Base-by-base conservation (phyloP, 140 eudicot genomes). In the Bidens hawaiensis region DNA sequence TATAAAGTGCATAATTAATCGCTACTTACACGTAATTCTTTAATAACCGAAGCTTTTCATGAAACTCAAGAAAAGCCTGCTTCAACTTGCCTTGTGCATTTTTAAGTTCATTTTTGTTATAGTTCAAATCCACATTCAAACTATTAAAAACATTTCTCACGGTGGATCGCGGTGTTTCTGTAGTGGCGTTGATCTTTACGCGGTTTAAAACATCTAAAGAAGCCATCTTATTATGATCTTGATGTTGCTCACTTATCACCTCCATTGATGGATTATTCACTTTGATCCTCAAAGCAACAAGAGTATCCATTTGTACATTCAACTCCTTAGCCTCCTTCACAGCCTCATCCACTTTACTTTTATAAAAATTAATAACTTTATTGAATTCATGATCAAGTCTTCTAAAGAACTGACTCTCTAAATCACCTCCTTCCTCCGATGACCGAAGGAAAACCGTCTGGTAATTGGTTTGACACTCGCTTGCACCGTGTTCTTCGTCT, bases 291-390 rank as follows among this genome's bases (percentile, higher is more conserved):
- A 88, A 65, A 53, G 95, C 95, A 67, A 82, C 70, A 0, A 88
- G 72, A 19, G 84, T 88, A 68, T 88, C 86, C 96, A 85, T 88
- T 62, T 88, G 95, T 40, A 57, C 62, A 69, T 57, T 80, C 60
- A 88, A 46, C 60, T 73, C 80, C 25, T 57, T 73, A 0, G 96
- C 96, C 43, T 80, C 70, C 11, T 50, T 34, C 34, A 78, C 58
- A 45, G 74, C 82, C 54, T 85, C 85, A 11, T 76, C 75, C 27
- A 85, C 88, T 23, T 85, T 82, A 1, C 5, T 52, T 62, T 41
- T 78, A 33, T 85, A 88, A 65, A 88, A 88, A 17, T 58, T 50
- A 1, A 77, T 13, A 22, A 85, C 96, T 67, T 85, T 85, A 54
- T 88, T 85, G 21, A 88, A 80, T 28, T 88, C 90, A 18, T 67